Evolutionary conservation across 2,329 filamentous ascomycete species (phyloP).

Genomic region (Magnaporthiopsis incrustans): DNA sequence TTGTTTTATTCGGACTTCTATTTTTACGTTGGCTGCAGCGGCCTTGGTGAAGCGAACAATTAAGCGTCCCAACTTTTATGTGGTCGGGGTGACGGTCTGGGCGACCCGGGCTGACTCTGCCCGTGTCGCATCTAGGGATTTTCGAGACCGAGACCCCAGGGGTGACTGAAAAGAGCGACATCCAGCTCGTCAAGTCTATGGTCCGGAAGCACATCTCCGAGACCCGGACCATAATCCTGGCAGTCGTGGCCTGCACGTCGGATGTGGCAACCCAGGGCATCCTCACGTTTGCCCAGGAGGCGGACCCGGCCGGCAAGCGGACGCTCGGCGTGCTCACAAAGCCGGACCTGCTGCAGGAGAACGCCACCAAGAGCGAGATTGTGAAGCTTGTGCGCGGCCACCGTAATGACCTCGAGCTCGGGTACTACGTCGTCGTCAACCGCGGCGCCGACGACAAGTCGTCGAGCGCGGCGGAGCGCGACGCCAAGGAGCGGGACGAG

Average conservation of each 20-base stretch:
- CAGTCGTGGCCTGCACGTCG: constrained; percentile 29
- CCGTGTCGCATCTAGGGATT: neutral
- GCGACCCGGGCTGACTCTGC: too few relatives aligned
- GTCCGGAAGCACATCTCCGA: constrained; percentile 37
- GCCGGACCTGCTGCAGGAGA: constrained; percentile 43
- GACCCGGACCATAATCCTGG: constrained; percentile 38
- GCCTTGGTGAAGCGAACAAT: too few relatives aligned
- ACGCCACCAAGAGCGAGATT: constrained; percentile 26
- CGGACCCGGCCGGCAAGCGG: constrained; percentile 29
- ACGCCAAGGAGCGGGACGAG: constrained; percentile 26
- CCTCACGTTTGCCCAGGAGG: constrained; percentile 25
- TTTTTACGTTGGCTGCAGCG: too few relatives aligned
- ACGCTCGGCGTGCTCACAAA: constrained; percentile 48
- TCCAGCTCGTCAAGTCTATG: constrained; percentile 35
- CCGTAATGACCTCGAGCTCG: constrained; percentile 30
- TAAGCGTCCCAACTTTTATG: too few relatives aligned
- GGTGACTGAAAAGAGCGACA: constrained; percentile 34
- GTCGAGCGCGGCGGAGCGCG: constrained; percentile 23
- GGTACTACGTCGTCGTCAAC: constrained; percentile 41
- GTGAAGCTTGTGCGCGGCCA: constrained; percentile 32
- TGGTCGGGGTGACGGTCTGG: too few relatives aligned
- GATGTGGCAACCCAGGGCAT: constrained; percentile 30
- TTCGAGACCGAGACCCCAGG: constrained; percentile 16
- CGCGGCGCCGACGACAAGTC: constrained; percentile 31
- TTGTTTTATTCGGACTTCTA: too few relatives aligned